These are phyloP conservation scores for Dianthus caryophyllus DNA, from an alignment of 148 eudicot genomes.

Conservation along the genomic window DNA sequence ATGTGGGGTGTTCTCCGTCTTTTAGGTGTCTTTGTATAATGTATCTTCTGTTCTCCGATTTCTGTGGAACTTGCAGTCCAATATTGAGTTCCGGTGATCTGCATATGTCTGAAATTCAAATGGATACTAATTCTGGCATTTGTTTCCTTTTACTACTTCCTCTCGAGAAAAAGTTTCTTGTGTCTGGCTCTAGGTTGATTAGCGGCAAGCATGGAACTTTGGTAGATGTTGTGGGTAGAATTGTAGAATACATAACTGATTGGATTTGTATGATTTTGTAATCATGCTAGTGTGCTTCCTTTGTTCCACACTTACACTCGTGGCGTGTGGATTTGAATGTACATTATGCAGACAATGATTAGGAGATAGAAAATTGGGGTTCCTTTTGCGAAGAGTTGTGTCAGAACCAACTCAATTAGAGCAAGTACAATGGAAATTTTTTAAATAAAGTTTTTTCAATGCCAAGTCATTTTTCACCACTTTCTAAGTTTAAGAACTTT, in stretches of 20 bases:
- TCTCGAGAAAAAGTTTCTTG: neutral
- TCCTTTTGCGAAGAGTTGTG: neutral
- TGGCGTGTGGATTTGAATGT: neutral
- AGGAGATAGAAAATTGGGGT: neutral
- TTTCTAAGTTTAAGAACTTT: too few relatives aligned
- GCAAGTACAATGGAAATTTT: too few relatives aligned
- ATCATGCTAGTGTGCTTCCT: neutral
- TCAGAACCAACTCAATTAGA: too few relatives aligned
- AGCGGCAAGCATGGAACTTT: neutral
- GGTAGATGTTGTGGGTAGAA: neutral
- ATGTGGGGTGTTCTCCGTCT: neutral
- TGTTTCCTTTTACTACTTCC: neutral
- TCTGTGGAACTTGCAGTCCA: neutral
- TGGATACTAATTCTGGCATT: neutral
- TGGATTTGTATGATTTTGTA: neutral
- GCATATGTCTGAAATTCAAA: neutral
- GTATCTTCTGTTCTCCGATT: neutral
- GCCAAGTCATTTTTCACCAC: too few relatives aligned
- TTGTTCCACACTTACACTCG: neutral
- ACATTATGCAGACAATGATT: constrained; percentile 10
- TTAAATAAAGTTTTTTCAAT: too few relatives aligned
- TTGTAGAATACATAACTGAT: neutral
- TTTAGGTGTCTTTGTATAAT: neutral
- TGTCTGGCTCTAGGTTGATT: neutral
- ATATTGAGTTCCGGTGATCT: neutral